Evolutionary conservation across 306 rosid species (phyloP), one percentile per base, ranked within the genome.

Genomic region (Abrus precatorius): DNA sequence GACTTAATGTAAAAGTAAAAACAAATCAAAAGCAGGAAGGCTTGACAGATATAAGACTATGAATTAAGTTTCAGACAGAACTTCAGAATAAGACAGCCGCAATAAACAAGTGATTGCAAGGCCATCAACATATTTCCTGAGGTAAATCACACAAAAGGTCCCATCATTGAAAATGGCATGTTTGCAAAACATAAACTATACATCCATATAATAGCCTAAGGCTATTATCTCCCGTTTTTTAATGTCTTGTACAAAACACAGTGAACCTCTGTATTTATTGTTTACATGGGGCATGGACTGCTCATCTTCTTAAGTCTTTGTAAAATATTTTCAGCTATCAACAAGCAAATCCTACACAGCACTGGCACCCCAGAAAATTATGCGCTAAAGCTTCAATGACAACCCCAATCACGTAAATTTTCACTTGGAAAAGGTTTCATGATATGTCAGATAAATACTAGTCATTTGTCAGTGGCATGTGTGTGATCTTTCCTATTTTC

Each of bases 401-500:
- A 67, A 3, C 20, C 9, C 50, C 66, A 30, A n/a, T 57, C 47
- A 20, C 13, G 29, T 12, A 12, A 52, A 38, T 3, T 77, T 32
- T 10, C 64, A 77, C 45, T 5, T 54, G 6, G 12, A 74, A 3
- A 57, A 66, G 41, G 59, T 69, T 49, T 36, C 47, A 40, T 40
- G 32, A 7, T 5, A 65, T 12, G 11, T 32, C 54, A 41, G 33
- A 66, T 8, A 45, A 55, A 61, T 45, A 33, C 34, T 28, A 30
- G 48, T 34, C 78, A 82, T 4, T n/a, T 20, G 53, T 62, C 71
- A n/a, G 13, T 7, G 43, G 29, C 43, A 43, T 38, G 33, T 29
- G 43, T 20, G 6, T 29, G 49, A 44, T n/a, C 12, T 66, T 64
- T 20, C 81, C 60, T 30, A 73, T 11, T 74, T 72, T 65, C 61